Base-by-base conservation (phyloP, 768 basidiomycete species). In the Kwoniella europaea region DNA sequence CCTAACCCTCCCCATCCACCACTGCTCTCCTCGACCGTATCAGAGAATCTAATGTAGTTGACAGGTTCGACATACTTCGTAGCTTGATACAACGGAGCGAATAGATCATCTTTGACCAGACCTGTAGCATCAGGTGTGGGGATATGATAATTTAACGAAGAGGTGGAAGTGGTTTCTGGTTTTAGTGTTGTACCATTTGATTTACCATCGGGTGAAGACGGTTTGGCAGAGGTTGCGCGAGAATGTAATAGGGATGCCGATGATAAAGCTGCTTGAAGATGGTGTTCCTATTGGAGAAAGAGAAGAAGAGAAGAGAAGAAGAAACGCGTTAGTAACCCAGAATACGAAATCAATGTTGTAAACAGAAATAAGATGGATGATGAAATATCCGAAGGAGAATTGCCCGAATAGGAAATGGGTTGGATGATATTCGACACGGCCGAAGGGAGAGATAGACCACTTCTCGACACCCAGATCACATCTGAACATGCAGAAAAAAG, bases 41-140 rank as follows among this genome's bases (percentile, higher is more conserved):
- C 89, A 9, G 93, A 94, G 43, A 90, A 91, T 67, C 90, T 89
- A 67, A 96, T 86, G 81, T 91, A 94, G 0, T 90, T 87, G 20
- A 86, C 82, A 1, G 95, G 90, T 75, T 97, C 92, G 71, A 86
- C 87, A 91, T 92, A 97, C 64, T 85, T 85, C 35, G 85, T 85
- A 16, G 87, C 68, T 9, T 89, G 88, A 78, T 98, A 98, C 42
- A 94, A 86, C 9, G 90, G 87, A 12, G 88, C 88, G 82, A 92
- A 95, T 77, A 93, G 90, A 41, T 88, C 87, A 24, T 65, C 72
- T 12, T 79, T 75, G 67, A 91, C 90, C 74, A 91, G 74, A 59
- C 92, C 92, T 9, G 90, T 91, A 1, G 92, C 92, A 81, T 94
- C 93, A 0, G 97, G 95, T 3, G 92, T 96, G 2, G 97, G 97